A percentile compares a stretch with the other conserved stretches of the same genome.
phyloP scores from a whole-genome alignment of 2,329 filamentous ascomycete genomes.

The Mycogone perniciosa region DNA sequence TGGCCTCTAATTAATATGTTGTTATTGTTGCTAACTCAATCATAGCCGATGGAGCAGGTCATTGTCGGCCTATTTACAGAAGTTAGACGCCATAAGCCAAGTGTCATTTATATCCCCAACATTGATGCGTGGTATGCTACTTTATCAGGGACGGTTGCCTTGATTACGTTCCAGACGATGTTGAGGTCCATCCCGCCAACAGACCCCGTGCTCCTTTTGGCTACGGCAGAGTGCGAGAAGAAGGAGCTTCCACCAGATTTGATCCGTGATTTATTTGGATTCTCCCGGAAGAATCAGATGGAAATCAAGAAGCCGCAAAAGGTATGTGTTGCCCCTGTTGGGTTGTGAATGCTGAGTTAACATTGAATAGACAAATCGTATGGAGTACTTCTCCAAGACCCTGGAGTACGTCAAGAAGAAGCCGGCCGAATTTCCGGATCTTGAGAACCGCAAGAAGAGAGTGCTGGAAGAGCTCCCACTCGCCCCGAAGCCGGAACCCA shows the following conservation, averaged over 20 bases:
- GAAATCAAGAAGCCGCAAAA: slow-evolving; percentile 60
- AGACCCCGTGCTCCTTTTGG: slow-evolving; percentile 81
- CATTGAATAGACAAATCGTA: slow-evolving; percentile 48
- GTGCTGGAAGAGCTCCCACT: slow-evolving; percentile 70
- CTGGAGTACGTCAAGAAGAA: slow-evolving; percentile 70
- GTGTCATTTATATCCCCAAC: slow-evolving; percentile 89
- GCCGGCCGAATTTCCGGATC: slow-evolving; percentile 82
- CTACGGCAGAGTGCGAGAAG: slow-evolving; percentile 68
- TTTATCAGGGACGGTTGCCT: slow-evolving; percentile 55
- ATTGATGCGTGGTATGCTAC: slow-evolving; percentile 79
- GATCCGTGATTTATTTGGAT: slow-evolving; percentile 76
- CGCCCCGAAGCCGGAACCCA: slow-evolving; percentile 65
- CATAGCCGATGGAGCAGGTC: slow-evolving; percentile 70
- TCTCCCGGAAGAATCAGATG: slow-evolving; percentile 71
- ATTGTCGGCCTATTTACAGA: slow-evolving; percentile 88
- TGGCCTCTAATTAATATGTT: background rate
- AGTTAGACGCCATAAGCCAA: slow-evolving; percentile 88
- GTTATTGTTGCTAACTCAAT: slow-evolving; percentile 17
- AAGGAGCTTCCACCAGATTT: slow-evolving; percentile 57
- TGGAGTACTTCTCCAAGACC: slow-evolving; percentile 72
- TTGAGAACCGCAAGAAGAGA: slow-evolving; percentile 78
- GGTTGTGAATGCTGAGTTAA: background rate
- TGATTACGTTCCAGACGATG: slow-evolving; percentile 78
- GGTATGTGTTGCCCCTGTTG: slow-evolving; percentile 32
- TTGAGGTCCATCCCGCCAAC: slow-evolving; percentile 79